Evolutionary conservation across 257 asterid species (phyloP).

Genomic region (Ehretia macrophylla): DNA sequence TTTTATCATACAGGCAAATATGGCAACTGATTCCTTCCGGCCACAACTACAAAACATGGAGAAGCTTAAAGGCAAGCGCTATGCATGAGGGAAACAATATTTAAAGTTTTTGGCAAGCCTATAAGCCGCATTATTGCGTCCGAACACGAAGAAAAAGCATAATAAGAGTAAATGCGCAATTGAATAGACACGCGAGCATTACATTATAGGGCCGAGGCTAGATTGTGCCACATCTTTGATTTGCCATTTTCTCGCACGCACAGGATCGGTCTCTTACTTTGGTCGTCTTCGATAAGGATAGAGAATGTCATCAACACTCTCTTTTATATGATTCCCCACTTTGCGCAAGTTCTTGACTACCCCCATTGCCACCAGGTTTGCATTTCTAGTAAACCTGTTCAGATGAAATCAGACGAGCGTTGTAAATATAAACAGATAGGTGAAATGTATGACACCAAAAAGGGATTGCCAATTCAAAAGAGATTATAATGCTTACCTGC

Average conservation of each 20-base stretch:
- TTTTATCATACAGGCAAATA: neutral
- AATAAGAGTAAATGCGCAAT: neutral
- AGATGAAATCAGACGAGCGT: neutral
- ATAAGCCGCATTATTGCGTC: neutral
- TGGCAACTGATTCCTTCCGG: neutral
- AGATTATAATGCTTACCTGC: constrained; percentile 52
- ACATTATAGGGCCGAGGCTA: neutral
- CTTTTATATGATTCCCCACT: constrained; percentile 73
- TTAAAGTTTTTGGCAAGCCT: neutral
- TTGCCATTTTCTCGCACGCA: constrained; percentile 3
- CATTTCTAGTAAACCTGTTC: constrained; percentile 64
- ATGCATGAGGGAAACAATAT: neutral
- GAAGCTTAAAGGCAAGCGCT: too few relatives aligned
- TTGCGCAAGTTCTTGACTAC: constrained; percentile 64
- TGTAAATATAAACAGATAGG: neutral
- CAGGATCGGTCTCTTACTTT: constrained; percentile 32
- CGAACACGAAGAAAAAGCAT: neutral
- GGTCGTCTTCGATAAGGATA: constrained; percentile 61
- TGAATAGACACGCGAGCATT: neutral
- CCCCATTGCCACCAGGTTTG: constrained; percentile 73
- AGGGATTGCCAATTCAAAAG: neutral
- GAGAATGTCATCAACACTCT: constrained; percentile 49
- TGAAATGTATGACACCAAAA: neutral
- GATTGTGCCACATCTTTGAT: neutral
- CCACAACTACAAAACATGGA: neutral